phyloP scores from a whole-genome alignment of 2,329 filamentous ascomycete species.

The Phyllosticta citribraziliensis region DNA sequence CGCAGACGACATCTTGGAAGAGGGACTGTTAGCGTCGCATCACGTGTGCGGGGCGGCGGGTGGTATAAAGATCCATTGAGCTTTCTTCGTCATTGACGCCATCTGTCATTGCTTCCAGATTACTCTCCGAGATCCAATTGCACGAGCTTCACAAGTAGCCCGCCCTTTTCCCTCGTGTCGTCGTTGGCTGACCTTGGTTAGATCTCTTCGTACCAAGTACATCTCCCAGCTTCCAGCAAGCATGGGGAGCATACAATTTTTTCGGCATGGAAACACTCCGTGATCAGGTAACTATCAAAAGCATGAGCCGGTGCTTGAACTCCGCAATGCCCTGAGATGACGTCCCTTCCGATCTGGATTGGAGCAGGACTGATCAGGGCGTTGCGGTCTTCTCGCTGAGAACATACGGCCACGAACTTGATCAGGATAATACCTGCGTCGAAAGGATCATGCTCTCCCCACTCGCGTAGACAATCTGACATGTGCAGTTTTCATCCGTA shows the following conservation, averaged over 20 bases:
- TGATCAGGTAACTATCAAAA: slow-evolving; percentile 11
- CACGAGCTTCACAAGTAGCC: slow-evolving; percentile 3
- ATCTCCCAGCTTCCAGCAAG: not conserved
- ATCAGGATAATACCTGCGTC: slow-evolving; percentile 97
- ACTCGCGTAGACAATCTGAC: slow-evolving; percentile 18
- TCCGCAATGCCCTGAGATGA: slow-evolving; percentile 12
- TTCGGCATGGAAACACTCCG: slow-evolving; percentile 10
- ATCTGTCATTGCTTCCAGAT: not conserved
- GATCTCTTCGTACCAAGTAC: slow-evolving; percentile 1
- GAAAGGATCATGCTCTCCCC: slow-evolving; percentile 88
- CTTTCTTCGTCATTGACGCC: not conserved
- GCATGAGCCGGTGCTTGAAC: slow-evolving; percentile 33
- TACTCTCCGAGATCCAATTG: not conserved
- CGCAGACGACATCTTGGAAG: not conserved
- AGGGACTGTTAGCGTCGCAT: not conserved
- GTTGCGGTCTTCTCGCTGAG: slow-evolving; percentile 50
- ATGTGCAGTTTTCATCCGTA: slow-evolving; percentile 22
- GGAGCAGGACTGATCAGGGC: slow-evolving; percentile 8
- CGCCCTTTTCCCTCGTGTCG: not conserved
- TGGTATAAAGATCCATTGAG: not conserved
- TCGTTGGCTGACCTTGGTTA: not conserved
- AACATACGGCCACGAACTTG: slow-evolving; percentile 89
- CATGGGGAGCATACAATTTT: slow-evolving; percentile 4
- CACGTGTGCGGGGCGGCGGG: slow-evolving; percentile 10
- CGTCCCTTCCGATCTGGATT: slow-evolving; percentile 1